phyloP scores from a whole-genome alignment of 2,329 filamentous ascomycete genomes.

The Pseudocercospora musae region DNA sequence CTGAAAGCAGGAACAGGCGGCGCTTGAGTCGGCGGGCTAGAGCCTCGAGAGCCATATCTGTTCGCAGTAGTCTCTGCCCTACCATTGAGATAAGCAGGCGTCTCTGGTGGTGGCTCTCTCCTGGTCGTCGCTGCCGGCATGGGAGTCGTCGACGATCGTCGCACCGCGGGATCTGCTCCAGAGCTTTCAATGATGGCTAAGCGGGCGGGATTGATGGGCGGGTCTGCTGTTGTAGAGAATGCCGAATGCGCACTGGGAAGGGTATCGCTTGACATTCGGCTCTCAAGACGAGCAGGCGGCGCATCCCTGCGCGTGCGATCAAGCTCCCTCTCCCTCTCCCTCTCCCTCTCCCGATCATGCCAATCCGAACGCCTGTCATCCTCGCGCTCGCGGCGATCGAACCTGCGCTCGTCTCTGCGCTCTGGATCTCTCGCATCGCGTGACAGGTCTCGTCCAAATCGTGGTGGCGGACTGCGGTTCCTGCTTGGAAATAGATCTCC shows the following conservation, averaged over 20 bases:
- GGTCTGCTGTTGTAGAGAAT: conserved; percentile 18
- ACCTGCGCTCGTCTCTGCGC: conserved; percentile 44
- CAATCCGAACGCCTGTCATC: conserved; percentile 40
- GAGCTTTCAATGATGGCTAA: conserved; percentile 34
- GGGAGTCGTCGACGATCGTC: conserved; percentile 23
- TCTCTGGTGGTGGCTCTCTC: conserved; percentile 39
- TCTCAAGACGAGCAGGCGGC: conserved; percentile 30
- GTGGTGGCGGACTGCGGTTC: conserved; percentile 50
- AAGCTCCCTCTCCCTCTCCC: conserved; percentile 41
- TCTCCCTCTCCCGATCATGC: conserved; percentile 35
- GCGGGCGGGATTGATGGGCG: conserved; percentile 33
- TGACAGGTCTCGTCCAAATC: conserved; percentile 50
- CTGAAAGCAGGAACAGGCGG: conserved; percentile 55
- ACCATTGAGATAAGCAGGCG: conserved; percentile 44
- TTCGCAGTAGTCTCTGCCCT: conserved; percentile 47
- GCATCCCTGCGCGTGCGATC: conserved; percentile 33
- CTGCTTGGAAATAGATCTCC: conserved; percentile 51
- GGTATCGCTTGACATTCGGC: conserved; percentile 27
- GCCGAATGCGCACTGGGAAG: conserved; percentile 18
- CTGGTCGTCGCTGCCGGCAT: conserved; percentile 14
- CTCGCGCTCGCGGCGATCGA: conserved; percentile 46
- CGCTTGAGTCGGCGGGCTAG: conserved; percentile 53
- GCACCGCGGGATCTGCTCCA: conserved; percentile 28
- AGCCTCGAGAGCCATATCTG: conserved; percentile 45
- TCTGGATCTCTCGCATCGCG: conserved; percentile 39